Percentiles rank a stretch among this genome's conserved stretches.
Conservation (phyloP, 495 filamentous ascomycete genomes). For the Podospora conica region DNA sequence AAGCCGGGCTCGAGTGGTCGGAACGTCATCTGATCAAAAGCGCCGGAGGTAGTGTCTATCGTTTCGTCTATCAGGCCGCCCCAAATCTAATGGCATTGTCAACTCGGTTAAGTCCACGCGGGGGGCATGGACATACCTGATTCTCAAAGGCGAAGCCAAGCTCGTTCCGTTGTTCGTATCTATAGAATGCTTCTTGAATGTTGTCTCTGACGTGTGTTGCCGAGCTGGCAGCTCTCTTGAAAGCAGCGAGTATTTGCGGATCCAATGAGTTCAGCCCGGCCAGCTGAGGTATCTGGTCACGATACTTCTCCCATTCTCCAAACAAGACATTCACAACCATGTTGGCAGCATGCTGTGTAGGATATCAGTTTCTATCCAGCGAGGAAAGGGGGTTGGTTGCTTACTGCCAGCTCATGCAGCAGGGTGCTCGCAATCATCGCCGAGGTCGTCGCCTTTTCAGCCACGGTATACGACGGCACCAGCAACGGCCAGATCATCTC, state of each 20-base stretch:
- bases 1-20: no score
- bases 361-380: background rate
- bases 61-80: background rate
- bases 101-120: background rate
- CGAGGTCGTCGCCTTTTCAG: constrained; percentile 27
- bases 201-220: background rate
- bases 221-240: background rate
- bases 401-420: constrained; percentile 32
- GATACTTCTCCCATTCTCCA: background rate
- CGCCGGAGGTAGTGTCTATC: no score
- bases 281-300: background rate
- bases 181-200: background rate
- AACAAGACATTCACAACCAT: background rate
- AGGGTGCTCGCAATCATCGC: constrained; percentile 22
- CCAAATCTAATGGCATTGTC: background rate
- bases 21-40: background rate
- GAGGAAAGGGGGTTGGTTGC: background rate
- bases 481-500: constrained; percentile 34
- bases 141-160: background rate
- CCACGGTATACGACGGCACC: constrained; percentile 19
- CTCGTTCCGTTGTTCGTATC: background rate
- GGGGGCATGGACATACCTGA: background rate
- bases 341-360: background rate
- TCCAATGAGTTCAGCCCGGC: background rate
- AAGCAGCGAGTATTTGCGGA: background rate